Conservation (phyloP, 495 filamentous ascomycete genomes). For the Talaromyces ruber region DNA sequence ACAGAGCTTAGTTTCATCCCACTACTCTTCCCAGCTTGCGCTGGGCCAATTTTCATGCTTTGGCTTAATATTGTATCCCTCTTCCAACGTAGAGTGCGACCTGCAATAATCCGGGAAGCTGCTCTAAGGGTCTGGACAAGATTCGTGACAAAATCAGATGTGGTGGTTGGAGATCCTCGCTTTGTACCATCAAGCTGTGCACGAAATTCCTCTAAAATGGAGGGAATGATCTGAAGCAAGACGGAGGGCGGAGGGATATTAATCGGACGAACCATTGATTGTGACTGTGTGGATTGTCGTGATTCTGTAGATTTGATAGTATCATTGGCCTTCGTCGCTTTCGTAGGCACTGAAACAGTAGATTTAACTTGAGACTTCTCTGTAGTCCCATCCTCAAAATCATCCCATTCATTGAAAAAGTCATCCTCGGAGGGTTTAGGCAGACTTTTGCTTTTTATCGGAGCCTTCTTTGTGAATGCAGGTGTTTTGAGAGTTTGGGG, state of each 20-base stretch:
- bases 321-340: neutral
- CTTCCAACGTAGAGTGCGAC: slow-evolving; percentile 82
- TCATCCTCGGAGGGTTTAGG: slow-evolving; percentile 14
- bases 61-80: slow-evolving; percentile 79
- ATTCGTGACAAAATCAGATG: neutral
- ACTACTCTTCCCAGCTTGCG: slow-evolving; percentile 51
- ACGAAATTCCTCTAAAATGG: slow-evolving; percentile 45
- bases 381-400: slow-evolving; percentile 27
- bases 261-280: slow-evolving; percentile 53
- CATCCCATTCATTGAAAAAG: slow-evolving; percentile 24
- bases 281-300: slow-evolving; percentile 2
- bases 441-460: neutral
- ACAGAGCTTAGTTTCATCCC: slow-evolving; percentile 88
- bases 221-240: slow-evolving; percentile 65
- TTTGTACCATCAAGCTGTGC: neutral
- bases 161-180: neutral
- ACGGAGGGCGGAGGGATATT: slow-evolving; percentile 86
- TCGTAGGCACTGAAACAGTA: neutral
- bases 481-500: neutral
- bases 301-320: neutral
- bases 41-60: slow-evolving; percentile 74
- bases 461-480: neutral
- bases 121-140: slow-evolving; percentile 52
- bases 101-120: slow-evolving; percentile 72
- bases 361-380: neutral